phyloP scores from a whole-genome alignment of 441 rosid genomes.

The Flueggea neowawraea region DNA sequence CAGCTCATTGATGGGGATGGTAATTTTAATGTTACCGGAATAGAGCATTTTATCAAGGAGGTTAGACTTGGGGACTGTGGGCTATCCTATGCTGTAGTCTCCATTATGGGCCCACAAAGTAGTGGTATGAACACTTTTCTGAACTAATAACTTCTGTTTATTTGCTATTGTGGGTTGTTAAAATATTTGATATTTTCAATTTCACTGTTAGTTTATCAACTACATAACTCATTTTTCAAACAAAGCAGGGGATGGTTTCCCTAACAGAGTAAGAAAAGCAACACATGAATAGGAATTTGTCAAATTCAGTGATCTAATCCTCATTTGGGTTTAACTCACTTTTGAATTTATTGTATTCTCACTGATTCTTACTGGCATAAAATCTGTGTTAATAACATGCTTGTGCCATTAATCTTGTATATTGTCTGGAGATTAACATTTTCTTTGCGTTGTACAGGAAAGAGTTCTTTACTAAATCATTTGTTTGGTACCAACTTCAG shows the following conservation, averaged over 20 bases:
- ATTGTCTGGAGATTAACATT: conserved; percentile 8
- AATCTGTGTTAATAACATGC: too few species aligned
- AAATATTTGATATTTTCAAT: neutral
- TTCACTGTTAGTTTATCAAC: neutral
- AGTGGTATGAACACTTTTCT: conserved; percentile 50
- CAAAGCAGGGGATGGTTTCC: too few species aligned
- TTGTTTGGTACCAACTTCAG: conserved; percentile 90
- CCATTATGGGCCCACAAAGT: conserved; percentile 99
- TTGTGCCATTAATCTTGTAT: too few species aligned
- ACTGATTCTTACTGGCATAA: neutral
- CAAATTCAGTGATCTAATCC: too few species aligned
- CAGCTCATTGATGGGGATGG: conserved; percentile 99
- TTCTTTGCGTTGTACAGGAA: conserved; percentile 62
- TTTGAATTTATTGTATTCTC: neutral
- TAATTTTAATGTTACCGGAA: conserved; percentile 58
- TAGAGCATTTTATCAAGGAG: conserved; percentile 75
- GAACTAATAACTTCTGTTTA: too few species aligned
- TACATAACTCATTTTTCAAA: too few species aligned
- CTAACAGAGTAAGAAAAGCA: too few species aligned
- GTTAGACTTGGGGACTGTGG: conserved; percentile 79
- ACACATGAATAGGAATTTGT: too few species aligned
- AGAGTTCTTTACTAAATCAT: conserved; percentile 91
- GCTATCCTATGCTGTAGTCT: conserved; percentile 91
- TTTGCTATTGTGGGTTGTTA: neutral
- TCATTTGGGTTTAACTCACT: neutral